These are phyloP conservation scores for Saccharomycopsis sp. DNA, from an alignment of 805 yeast species.

Conservation along the genomic window DNA sequence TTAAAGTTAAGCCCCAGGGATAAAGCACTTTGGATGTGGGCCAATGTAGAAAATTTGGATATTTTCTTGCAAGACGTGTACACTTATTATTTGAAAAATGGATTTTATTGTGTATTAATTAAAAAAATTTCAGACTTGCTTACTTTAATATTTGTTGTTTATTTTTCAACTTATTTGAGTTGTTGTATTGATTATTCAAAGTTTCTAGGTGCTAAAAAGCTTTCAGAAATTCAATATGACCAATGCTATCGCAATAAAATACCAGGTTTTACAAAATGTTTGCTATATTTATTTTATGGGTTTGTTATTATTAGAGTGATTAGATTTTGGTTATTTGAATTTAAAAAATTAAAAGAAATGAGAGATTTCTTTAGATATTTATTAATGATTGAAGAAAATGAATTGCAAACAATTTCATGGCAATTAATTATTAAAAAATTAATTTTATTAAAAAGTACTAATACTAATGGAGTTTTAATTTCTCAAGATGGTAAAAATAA, in stretches of 20 bases:
- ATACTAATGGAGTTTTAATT: constrained; percentile 37
- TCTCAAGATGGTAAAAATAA: constrained; percentile 36
- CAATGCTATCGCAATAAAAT: constrained; percentile 30
- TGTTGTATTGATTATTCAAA: constrained; percentile 70
- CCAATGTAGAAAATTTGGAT: constrained; percentile 89
- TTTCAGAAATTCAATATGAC: constrained; percentile 32
- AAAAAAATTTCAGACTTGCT: constrained; percentile 58
- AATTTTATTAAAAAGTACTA: constrained; percentile 69
- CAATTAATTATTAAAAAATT: constrained; percentile 71
- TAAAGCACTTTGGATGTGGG: constrained; percentile 92
- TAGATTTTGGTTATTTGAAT: constrained; percentile 53
- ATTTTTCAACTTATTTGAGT: constrained; percentile 69
- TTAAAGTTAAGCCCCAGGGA: constrained; percentile 55
- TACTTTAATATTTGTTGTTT: constrained; percentile 73
- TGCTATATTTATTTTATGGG: constrained; percentile 22
- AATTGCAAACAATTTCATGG: constrained; percentile 92
- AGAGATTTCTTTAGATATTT: constrained; percentile 68
- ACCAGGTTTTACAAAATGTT: constrained; percentile 25
- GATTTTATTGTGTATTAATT: constrained; percentile 70
- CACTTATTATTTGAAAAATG: constrained; percentile 78
- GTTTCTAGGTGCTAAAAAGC: constrained; percentile 28
- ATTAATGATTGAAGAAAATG: constrained; percentile 67
- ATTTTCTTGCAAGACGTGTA: constrained; percentile 78
- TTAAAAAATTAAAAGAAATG: constrained; percentile 64
- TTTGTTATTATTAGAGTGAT: constrained; percentile 46